These are phyloP conservation scores for Colletotrichum sp. DNA, from an alignment of 2,329 filamentous ascomycete species.

Conservation along the genomic window DNA sequence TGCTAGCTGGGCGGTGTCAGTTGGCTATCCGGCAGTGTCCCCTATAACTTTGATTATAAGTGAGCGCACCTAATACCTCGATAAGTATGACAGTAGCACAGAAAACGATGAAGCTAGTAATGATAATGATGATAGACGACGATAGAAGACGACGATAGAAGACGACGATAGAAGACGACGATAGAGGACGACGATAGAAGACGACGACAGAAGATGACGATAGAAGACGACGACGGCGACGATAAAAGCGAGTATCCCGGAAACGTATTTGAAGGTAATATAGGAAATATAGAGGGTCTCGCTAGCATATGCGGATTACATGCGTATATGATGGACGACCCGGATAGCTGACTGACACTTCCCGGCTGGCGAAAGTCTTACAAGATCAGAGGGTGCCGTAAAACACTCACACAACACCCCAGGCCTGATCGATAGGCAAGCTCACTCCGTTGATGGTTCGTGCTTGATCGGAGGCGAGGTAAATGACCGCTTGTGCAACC, in stretches of 20 bases:
- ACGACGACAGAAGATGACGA: too few species aligned
- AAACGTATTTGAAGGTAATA: not conserved
- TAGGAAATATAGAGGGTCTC: not conserved
- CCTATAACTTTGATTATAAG: too few species aligned
- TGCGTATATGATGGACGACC: not conserved
- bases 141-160: too few species aligned
- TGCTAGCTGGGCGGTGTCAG: not conserved
- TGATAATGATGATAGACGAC: not conserved
- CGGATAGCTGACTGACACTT: not conserved
- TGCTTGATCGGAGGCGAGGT: conserved; percentile 38
- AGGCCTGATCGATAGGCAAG: conserved; percentile 39
- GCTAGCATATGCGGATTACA: not conserved
- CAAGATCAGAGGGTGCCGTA: too few species aligned
- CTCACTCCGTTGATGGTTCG: conserved; percentile 37
- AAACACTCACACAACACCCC: conserved; percentile 32
- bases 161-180: not conserved
- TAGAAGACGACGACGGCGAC: not conserved
- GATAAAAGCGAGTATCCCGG: not conserved
- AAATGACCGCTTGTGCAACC: conserved; percentile 40
- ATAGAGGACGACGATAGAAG: too few species aligned
- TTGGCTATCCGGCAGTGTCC: too few species aligned
- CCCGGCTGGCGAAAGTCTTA: not conserved
- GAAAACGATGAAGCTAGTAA: not conserved
- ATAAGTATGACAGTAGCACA: not conserved
- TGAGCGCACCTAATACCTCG: not conserved